Evolutionary conservation across 768 basidiomycete genomes (phyloP).

Genomic region (Boletus edulis): DNA sequence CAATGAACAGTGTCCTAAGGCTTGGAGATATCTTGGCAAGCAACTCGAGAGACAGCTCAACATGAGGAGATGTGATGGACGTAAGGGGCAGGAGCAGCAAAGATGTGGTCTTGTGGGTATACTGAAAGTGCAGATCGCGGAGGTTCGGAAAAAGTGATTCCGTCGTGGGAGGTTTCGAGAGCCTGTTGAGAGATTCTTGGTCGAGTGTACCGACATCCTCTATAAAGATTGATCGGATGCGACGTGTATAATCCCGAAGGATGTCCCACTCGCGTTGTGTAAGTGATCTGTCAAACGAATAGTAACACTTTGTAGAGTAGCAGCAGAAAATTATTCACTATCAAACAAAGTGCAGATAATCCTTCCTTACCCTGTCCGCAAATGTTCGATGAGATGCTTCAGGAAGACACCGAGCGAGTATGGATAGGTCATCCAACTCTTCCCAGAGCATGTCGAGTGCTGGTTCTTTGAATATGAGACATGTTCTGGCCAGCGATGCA

Average conservation of each 20-base stretch:
- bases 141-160: neutral
- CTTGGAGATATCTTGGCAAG: too few species aligned
- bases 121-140: too few species aligned
- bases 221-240: neutral
- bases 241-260: neutral
- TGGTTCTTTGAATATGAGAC: neutral
- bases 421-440: too few species aligned
- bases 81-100: neutral
- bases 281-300: neutral
- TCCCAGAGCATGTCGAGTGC: neutral
- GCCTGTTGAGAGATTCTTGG: neutral
- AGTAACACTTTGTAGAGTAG: neutral
- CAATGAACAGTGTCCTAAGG: too few species aligned
- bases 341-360: too few species aligned
- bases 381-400: too few species aligned
- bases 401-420: too few species aligned
- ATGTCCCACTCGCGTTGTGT: neutral
- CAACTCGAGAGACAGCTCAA: too few species aligned
- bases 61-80: too few species aligned
- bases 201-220: neutral
- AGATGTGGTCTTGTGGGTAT: too few species aligned
- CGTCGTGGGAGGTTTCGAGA: neutral
- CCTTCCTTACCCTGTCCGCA: too few species aligned
- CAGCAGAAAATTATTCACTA: too few species aligned
- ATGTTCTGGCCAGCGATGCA: neutral